Conservation (phyloP, 2,329 filamentous ascomycete species). For the Hypomyces rosellus region DNA sequence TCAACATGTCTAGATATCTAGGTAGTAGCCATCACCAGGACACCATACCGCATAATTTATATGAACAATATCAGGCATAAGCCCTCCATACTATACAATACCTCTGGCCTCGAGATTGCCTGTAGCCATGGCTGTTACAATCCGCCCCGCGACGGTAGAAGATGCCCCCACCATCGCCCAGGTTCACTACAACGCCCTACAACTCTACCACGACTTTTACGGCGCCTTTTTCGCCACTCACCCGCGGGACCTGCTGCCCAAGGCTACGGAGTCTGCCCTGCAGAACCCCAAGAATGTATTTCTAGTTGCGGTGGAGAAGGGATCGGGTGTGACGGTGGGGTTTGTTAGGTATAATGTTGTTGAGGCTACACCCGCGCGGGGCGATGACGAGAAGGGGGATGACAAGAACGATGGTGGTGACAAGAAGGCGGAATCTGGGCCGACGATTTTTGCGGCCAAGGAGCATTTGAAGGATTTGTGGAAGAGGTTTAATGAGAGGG, state of each 20-base stretch:
- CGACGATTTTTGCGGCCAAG: conserved; percentile 13
- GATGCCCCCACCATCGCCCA: conserved; percentile 12
- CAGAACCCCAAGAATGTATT: not conserved
- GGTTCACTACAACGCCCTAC: conserved; percentile 16
- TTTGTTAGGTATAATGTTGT: conserved; percentile 9
- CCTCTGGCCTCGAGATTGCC: not conserved
- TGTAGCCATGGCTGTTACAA: not conserved
- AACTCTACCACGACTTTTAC: conserved; percentile 16
- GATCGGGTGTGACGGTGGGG: not conserved
- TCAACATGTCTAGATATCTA: too few species aligned
- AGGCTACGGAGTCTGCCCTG: conserved; percentile 2
- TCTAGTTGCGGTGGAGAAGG: conserved; percentile 9
- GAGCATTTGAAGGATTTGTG: conserved; percentile 17
- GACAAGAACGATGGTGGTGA: not conserved
- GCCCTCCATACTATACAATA: not conserved
- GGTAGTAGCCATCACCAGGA: too few species aligned
- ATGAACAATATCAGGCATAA: too few species aligned
- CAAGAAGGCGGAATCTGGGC: not conserved
- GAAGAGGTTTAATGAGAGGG: conserved; percentile 14
- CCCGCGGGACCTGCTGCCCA: conserved; percentile 10
- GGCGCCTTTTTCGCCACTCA: conserved; percentile 13
- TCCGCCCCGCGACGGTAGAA: conserved; percentile 10
- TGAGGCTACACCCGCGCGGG: not conserved
- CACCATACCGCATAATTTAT: too few species aligned
- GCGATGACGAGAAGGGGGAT: not conserved